Conservation (phyloP, 2,329 filamentous ascomycete genomes). For the Cordyceps fumosorosea region DNA sequence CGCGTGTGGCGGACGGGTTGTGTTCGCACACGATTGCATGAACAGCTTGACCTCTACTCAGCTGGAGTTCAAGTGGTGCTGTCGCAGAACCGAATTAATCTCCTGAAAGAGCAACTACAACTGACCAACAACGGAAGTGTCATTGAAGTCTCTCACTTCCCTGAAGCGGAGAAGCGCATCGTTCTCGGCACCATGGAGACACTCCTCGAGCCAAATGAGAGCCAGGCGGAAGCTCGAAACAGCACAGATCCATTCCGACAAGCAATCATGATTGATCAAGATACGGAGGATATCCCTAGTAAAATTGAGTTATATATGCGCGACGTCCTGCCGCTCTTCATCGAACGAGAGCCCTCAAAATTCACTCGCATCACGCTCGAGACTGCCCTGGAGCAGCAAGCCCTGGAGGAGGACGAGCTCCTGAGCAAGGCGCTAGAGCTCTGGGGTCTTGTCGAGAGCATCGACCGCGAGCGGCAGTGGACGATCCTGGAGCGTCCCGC, state of each 20-base stretch:
- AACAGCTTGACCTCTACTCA: constrained; percentile 57
- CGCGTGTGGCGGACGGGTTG: constrained; percentile 61
- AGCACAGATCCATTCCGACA: constrained; percentile 29
- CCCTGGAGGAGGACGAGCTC: constrained; percentile 46
- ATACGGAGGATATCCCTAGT: constrained; percentile 52
- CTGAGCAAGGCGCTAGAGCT: constrained; percentile 54
- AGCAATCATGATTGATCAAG: constrained; percentile 53
- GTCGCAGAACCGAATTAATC: constrained; percentile 52
- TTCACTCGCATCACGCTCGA: constrained; percentile 55
- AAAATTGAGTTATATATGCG: constrained; percentile 57
- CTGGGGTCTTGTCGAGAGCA: constrained; percentile 59
- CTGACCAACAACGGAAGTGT: constrained; percentile 42
- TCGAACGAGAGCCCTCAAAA: constrained; percentile 52
- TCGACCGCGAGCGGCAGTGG: constrained; percentile 59
- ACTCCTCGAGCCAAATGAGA: constrained; percentile 29
- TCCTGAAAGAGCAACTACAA: constrained; percentile 43
- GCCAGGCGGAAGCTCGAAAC: constrained; percentile 28
- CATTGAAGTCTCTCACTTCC: constrained; percentile 56
- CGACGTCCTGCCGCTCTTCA: constrained; percentile 49
- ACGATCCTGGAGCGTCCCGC: constrained; percentile 44
- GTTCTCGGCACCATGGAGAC: constrained; percentile 29
- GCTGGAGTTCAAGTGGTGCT: constrained; percentile 58
- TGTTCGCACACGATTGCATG: constrained; percentile 54
- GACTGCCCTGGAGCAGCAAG: constrained; percentile 40
- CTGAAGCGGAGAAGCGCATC: constrained; percentile 40